phyloP scores from a whole-genome alignment of 2,329 filamentous ascomycete species.

The Fusarium circinatum region DNA sequence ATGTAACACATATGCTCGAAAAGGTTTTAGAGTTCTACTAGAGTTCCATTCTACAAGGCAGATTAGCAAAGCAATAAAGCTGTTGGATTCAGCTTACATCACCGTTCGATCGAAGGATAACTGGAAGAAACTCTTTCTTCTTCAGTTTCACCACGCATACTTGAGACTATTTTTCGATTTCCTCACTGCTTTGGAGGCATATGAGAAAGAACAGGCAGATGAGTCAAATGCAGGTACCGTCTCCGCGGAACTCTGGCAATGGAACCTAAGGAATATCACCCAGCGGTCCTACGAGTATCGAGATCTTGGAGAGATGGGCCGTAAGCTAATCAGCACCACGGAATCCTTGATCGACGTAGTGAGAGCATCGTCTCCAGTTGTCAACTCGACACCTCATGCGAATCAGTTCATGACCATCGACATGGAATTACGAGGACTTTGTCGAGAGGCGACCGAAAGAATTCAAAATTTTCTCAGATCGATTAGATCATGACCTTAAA shows the following conservation, averaged over 20 bases:
- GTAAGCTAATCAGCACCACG: fast-evolving
- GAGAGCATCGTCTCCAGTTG: neutral
- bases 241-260: neutral
- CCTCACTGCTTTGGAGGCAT: fast-evolving
- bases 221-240: fast-evolving
- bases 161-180: neutral
- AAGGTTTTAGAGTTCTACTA: fast-evolving
- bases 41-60: neutral
- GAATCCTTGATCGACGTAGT: neutral
- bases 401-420: neutral
- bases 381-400: fast-evolving
- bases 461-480: neutral
- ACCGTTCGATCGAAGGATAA: neutral
- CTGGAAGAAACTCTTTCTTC: neutral
- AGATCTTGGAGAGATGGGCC: neutral
- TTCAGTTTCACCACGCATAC: neutral
- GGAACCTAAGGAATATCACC: neutral
- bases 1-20: neutral
- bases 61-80: fast-evolving
- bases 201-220: fast-evolving
- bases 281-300: neutral
- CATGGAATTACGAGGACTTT: neutral
- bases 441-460: fast-evolving
- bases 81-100: neutral
- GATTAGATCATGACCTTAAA: fast-evolving